Evolutionary conservation across 768 basidiomycete species (phyloP), one percentile per base, ranked within the genome.

Genomic region (Leccinellum albellum): DNA sequence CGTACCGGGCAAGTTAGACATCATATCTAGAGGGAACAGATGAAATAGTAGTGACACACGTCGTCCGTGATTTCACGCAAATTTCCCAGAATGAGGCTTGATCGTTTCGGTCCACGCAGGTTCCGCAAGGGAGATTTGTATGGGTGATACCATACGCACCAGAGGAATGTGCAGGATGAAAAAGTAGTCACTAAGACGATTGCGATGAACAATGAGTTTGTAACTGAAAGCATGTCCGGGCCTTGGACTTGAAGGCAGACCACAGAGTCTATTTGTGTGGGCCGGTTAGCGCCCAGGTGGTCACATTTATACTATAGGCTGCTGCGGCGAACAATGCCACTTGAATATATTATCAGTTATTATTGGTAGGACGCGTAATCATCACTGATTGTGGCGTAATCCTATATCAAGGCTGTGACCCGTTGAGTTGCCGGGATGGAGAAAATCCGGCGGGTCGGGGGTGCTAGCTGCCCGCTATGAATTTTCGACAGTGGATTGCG

Each of bases 31-130:
- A 44, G 7, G 28, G 4, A 15, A 46, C 13, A 13, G 13, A 14
- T n/a, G 13, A 8, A 12, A 40, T n/a, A 17, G 20, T 7, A 33
- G 1, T 31, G 21, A 66, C 72, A 26, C 60, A 82, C 82, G 7
- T 73, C 76, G 6, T 77, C 66, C 62, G 67, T 69, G 4, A 85
- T 74, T 6, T 79, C 74, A 37, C 64, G 69, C 58, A 82, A 53
- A 62, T 84, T 78, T 8, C 85, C 84, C 53, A 68, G 82, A 13
- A 87, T 49, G 54, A 71, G 71, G 59, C 75, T 79, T 2, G 72
- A 51, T 52, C 64, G 77, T 17, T 75, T 71, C 1, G 84, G 84
- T 1, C 83, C 83, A 1, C 78, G 83, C 23, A 86, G 73, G 42
- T 73, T 59, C n/a, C 75, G 74, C 15, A 84, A 61, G 3, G 80